Conservation (phyloP, 2,329 filamentous ascomycete genomes). For the Alternaria infectoria region DNA sequence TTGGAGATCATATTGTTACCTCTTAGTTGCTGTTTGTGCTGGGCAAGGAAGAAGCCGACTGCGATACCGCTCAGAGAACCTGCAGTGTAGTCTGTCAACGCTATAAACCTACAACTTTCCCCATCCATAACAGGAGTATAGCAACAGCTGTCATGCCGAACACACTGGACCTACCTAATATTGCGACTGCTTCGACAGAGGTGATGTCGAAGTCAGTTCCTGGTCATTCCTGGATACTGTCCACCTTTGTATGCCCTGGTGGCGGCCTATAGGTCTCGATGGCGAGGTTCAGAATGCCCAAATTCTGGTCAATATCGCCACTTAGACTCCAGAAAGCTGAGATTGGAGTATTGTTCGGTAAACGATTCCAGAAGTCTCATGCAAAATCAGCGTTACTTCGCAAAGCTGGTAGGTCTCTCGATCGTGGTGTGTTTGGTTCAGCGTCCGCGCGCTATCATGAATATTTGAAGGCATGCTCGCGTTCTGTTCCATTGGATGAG, state of each 20-base stretch:
- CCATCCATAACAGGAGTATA: background rate
- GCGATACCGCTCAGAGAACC: slow-evolving; percentile 2
- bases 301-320: background rate
- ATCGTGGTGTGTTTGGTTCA: background rate
- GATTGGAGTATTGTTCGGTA: background rate
- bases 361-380: slow-evolving; percentile 11
- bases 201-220: background rate
- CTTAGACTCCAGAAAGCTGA: background rate
- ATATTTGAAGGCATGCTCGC: background rate
- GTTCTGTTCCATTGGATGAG: background rate
- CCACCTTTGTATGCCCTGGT: background rate
- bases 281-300: background rate
- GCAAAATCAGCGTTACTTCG: slow-evolving; percentile 1
- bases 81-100: background rate
- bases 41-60: slow-evolving; percentile 1
- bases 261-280: background rate
- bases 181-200: background rate
- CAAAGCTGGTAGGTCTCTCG: background rate
- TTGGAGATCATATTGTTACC: slow-evolving; percentile 1
- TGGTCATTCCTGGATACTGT: background rate
- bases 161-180: background rate
- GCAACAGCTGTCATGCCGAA: background rate
- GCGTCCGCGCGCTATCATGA: background rate
- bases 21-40: background rate
- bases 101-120: background rate